Conservation (phyloP, 495 filamentous ascomycete species). For the Hypoxylon lenormandii region DNA sequence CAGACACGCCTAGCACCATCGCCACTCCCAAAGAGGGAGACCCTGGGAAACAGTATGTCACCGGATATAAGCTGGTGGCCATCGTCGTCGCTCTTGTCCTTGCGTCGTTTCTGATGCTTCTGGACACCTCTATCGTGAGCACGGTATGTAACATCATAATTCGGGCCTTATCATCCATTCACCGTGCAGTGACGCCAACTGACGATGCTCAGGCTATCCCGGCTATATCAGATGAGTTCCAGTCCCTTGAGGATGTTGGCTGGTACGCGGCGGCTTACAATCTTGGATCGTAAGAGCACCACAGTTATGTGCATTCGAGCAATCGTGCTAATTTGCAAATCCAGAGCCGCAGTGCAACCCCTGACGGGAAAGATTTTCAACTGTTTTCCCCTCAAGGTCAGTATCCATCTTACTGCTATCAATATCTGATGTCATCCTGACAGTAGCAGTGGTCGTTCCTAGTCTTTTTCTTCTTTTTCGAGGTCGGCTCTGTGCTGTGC, state of each 20-base stretch:
- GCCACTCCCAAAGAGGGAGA: neutral
- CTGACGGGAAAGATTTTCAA: slow-evolving; percentile 61
- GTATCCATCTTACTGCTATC: neutral
- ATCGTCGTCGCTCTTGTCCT: slow-evolving; percentile 49
- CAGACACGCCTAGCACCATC: neutral
- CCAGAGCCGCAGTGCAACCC: slow-evolving; percentile 56
- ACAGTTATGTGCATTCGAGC: neutral
- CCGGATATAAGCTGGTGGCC: slow-evolving; percentile 21
- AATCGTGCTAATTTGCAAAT: slow-evolving; percentile 1
- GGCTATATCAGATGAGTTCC: slow-evolving; percentile 57
- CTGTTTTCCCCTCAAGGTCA: slow-evolving; percentile 52
- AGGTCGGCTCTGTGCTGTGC: slow-evolving; percentile 63
- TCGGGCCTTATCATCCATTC: too few relatives aligned
- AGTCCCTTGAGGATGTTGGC: slow-evolving; percentile 60
- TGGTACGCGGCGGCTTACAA: slow-evolving; percentile 64
- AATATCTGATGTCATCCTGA: neutral
- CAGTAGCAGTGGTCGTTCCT: slow-evolving; percentile 51
- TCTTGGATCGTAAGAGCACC: slow-evolving; percentile 37
- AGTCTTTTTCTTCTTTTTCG: slow-evolving; percentile 55
- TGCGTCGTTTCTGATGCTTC: slow-evolving; percentile 60
- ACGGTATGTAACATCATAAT: slow-evolving; percentile 43
- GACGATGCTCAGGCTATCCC: slow-evolving; percentile 43
- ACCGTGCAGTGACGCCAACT: neutral
- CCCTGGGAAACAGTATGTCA: slow-evolving; percentile 15
- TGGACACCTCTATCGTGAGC: slow-evolving; percentile 63